Evolutionary conservation across 1,139 yeast genomes (phyloP).

Genomic region (Pichia sp.): DNA sequence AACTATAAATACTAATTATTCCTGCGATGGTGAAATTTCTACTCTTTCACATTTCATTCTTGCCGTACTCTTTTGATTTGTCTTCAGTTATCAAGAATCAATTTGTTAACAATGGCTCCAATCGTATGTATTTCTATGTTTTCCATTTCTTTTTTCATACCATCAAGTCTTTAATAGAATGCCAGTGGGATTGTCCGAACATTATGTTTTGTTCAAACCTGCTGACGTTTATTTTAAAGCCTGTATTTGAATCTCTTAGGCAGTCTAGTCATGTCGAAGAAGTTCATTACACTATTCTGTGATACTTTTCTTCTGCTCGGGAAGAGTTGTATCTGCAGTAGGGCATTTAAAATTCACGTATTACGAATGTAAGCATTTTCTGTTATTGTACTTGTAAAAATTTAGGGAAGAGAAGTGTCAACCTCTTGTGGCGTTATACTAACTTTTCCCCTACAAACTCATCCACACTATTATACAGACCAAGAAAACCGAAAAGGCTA

Average conservation of each 20-base stretch:
- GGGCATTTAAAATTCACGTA: conserved; percentile 13
- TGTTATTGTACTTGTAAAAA: conserved; percentile 4
- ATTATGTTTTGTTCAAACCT: neutral
- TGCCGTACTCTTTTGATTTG: too few relatives aligned
- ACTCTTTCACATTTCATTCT: neutral
- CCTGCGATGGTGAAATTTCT: neutral
- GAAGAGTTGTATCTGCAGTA: conserved; percentile 15
- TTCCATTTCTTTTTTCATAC: neutral
- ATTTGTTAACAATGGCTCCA: conserved; percentile 67
- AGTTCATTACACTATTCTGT: conserved; percentile 16
- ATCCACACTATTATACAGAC: conserved; percentile 23
- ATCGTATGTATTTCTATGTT: conserved; percentile 57
- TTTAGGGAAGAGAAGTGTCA: neutral
- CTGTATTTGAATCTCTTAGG: conserved; percentile 8
- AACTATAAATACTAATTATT: neutral
- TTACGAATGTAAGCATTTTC: conserved; percentile 10
- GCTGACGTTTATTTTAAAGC: conserved; percentile 23
- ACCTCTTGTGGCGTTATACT: neutral
- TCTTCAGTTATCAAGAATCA: neutral
- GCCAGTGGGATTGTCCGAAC: conserved; percentile 5
- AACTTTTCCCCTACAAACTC: neutral
- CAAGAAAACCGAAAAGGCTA: conserved; percentile 42
- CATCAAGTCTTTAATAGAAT: conserved; percentile 20
- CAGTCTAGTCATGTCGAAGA: neutral
- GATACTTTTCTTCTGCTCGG: neutral